Evolutionary conservation across 2,329 filamentous ascomycete genomes (phyloP).

Genomic region (Ampelomyces quisqualis): DNA sequence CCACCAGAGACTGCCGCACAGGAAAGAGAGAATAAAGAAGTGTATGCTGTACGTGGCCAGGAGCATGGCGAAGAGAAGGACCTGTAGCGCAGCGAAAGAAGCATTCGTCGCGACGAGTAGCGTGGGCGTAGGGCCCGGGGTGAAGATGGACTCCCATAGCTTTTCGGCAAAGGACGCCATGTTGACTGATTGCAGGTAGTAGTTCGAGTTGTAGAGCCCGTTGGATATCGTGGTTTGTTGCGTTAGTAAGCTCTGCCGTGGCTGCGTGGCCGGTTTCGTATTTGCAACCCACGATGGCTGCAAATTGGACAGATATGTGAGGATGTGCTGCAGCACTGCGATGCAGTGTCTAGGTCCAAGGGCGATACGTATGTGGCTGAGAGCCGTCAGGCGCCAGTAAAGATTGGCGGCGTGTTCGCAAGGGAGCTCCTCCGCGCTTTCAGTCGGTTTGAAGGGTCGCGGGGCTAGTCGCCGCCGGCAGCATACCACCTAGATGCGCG

Average conservation of each 20-base stretch:
- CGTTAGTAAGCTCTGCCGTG: neutral
- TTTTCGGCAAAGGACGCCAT: slow-evolving; percentile 63
- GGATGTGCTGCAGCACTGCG: slow-evolving; percentile 4
- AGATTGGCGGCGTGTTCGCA: slow-evolving; percentile 12
- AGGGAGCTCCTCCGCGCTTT: slow-evolving; percentile 11
- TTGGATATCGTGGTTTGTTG: neutral
- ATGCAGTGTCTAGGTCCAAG: slow-evolving; percentile 6
- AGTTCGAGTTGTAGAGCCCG: too few species aligned
- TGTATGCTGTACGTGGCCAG: slow-evolving; percentile 83
- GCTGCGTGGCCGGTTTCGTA: neutral
- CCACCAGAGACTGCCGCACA: slow-evolving; percentile 84
- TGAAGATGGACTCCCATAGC: slow-evolving; percentile 92
- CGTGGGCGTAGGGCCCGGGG: slow-evolving; percentile 82
- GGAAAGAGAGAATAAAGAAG: slow-evolving; percentile 76
- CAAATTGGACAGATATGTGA: slow-evolving; percentile 3
- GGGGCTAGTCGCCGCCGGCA: slow-evolving; percentile 16
- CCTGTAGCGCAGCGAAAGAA: slow-evolving; percentile 81
- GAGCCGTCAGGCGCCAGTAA: slow-evolving; percentile 17
- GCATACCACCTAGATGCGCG: slow-evolving; percentile 5
- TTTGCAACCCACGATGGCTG: slow-evolving; percentile 6
- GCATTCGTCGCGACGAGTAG: slow-evolving; percentile 87
- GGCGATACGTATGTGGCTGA: slow-evolving; percentile 10
- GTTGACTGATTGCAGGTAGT: slow-evolving; percentile 2
- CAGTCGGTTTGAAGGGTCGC: slow-evolving; percentile 18
- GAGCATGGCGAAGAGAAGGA: slow-evolving; percentile 74